phyloP scores from a whole-genome alignment of 768 basidiomycete species.

The Leucocoprinus sp. region DNA sequence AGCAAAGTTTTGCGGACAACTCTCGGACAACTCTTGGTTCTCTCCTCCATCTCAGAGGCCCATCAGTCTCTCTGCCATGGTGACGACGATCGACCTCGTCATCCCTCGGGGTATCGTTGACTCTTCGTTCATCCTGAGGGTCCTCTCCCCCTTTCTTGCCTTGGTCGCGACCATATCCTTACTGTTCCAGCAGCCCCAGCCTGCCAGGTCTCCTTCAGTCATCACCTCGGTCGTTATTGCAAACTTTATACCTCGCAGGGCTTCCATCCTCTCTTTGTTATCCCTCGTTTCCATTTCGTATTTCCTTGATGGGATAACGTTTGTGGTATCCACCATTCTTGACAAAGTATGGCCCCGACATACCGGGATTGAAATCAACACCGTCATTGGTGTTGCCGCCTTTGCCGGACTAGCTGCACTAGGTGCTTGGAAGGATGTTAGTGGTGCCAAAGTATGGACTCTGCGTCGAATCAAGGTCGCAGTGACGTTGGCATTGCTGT shows the following conservation, averaged over 20 bases:
- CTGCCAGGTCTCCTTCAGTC: conserved; percentile 46
- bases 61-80: conserved; percentile 10
- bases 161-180: conserved; percentile 56
- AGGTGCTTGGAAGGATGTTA: conserved; percentile 74
- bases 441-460: conserved; percentile 62
- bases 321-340: conserved; percentile 57
- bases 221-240: conserved; percentile 76
- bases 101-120: conserved; percentile 13
- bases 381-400: conserved; percentile 59
- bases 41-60: conserved; percentile 8
- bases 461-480: conserved; percentile 48
- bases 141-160: conserved; percentile 62
- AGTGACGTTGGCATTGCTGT: conserved; percentile 40
- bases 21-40: conserved; percentile 9
- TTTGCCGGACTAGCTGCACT: conserved; percentile 67
- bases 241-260: conserved; percentile 64
- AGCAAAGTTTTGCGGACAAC: conserved; percentile 4
- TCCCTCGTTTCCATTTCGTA: conserved; percentile 66
- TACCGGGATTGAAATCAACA: conserved; percentile 60
- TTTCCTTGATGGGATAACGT: conserved; percentile 68
- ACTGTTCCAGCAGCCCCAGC: conserved; percentile 37
- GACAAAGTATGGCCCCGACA: conserved; percentile 54
- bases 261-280: conserved; percentile 63
- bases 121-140: conserved; percentile 48
- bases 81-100: conserved; percentile 23